Base-by-base conservation (phyloP, 2,329 filamentous ascomycete genomes). In the Juglanconis sp. region DNA sequence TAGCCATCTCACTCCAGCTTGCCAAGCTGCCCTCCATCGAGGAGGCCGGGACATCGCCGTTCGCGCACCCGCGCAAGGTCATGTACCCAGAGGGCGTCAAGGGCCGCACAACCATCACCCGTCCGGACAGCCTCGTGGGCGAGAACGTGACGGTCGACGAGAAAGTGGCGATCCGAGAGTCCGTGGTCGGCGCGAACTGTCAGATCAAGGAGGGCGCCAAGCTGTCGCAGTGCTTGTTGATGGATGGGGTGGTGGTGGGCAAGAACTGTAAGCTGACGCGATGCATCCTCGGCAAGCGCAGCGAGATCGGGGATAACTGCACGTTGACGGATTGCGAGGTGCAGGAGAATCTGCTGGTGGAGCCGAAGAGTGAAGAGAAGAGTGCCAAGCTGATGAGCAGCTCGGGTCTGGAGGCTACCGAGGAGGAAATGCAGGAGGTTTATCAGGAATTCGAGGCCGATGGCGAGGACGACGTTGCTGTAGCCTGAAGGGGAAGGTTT, bases 121-220 rank as follows among this genome's bases (percentile, higher is more conserved):
- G 88, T 67, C 82, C 85, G 51, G 94, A 97, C 76, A 91, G 87
- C 65, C 81, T 98, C 2, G 85, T 98, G 42, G 94, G 86, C 1
- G 90, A 94, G 60, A 97, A 97, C 69, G 92, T 96, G 46, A 92
- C 87, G 1, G 87, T 98, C 0, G 91, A 94, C 69, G 91, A 94
- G 68, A 94, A 94, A 72, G 88, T 87, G 31, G 89, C 92, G n/a
- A 90, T 99, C 76, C 97, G 96, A 73, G 92, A 96, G 74, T 89
- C 83, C 42, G 91, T 97, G 35, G 86, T 99, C 46, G 95, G 95
- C 3, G 86, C 91, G 4, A 92, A 91, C 67, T 96, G 92, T 72
- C 88, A 90, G 68, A 94, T 99, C 65, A 87, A 88, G 64, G 87
- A 89, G 66, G 92, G 92, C n/a, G 92, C 90, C 35, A 90, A 93